These are phyloP conservation scores for Physocladia obscura DNA, from an alignment of 192 early-diverging fungal genomes.

Conservation along the genomic window DNA sequence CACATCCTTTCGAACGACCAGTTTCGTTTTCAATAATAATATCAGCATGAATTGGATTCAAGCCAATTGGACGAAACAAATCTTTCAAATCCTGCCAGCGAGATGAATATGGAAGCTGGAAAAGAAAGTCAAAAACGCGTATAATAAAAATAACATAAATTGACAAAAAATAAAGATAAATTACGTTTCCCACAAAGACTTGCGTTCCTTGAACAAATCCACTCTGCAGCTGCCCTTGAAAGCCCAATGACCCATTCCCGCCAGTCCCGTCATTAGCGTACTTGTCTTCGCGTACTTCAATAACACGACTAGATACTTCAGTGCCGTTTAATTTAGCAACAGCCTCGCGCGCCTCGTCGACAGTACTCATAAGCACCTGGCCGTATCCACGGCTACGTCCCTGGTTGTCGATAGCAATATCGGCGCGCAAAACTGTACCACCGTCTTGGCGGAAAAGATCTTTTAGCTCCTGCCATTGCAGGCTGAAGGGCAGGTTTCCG, in stretches of 20 bases:
- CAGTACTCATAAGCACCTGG: slow-evolving; percentile 55
- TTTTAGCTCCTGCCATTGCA: slow-evolving; percentile 80
- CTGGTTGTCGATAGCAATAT: slow-evolving; percentile 57
- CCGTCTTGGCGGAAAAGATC: slow-evolving; percentile 70
- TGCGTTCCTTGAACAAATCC: slow-evolving; percentile 35
- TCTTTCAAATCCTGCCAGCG: slow-evolving; percentile 61
- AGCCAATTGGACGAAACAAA: slow-evolving; percentile 43
- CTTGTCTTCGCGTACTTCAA: slow-evolving; percentile 48
- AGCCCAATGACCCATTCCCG: not conserved
- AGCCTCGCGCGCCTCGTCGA: slow-evolving; percentile 42
- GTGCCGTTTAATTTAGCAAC: slow-evolving; percentile 39
- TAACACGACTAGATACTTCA: slow-evolving; percentile 39
- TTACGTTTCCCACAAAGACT: slow-evolving; percentile 80
- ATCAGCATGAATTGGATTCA: slow-evolving; percentile 54
- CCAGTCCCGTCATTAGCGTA: not conserved
- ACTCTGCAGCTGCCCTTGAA: slow-evolving; percentile 19
- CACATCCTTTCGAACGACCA: slow-evolving; percentile 53
- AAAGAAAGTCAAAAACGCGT: slow-evolving; percentile 5
- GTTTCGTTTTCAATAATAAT: slow-evolving; percentile 43
- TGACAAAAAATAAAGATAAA: not conserved
- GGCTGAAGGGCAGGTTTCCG: slow-evolving; percentile 72
- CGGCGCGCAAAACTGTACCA: slow-evolving; percentile 60
- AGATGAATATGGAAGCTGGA: slow-evolving; percentile 46
- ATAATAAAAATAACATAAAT: slow-evolving; percentile 1
- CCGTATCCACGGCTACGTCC: slow-evolving; percentile 73